Evolutionary conservation across 2,329 filamentous ascomycete genomes (phyloP).

Genomic region (Macrophomina phaseolina): DNA sequence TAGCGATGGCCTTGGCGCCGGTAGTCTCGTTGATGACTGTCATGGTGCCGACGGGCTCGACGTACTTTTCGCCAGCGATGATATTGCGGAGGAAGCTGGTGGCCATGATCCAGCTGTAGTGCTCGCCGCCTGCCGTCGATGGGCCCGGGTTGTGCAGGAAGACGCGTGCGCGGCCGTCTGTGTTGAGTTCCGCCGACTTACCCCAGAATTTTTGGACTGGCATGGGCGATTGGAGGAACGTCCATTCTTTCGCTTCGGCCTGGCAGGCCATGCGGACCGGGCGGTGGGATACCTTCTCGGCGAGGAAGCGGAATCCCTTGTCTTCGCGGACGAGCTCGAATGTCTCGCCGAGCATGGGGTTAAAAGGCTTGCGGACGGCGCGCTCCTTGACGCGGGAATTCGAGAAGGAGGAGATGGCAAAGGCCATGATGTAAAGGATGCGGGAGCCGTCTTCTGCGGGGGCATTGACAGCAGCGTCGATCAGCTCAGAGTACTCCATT

Average conservation of each 20-base stretch:
- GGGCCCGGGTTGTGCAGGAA: constrained; percentile 62
- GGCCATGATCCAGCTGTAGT: constrained; percentile 86
- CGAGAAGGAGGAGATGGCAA: constrained; percentile 87
- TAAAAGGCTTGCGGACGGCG: constrained; percentile 94
- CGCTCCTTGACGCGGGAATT: constrained; percentile 84
- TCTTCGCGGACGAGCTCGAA: constrained; percentile 91
- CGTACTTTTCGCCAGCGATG: constrained; percentile 96
- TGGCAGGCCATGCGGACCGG: constrained; percentile 93
- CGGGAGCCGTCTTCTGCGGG: constrained; percentile 69
- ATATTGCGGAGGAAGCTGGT: constrained; percentile 94
- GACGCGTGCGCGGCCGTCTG: constrained; percentile 83
- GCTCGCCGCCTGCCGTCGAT: constrained; percentile 64
- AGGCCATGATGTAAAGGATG: constrained; percentile 84
- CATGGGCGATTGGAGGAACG: constrained; percentile 82
- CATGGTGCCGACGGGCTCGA: constrained; percentile 93
- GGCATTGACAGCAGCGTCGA: constrained; percentile 67
- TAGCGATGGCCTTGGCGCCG: constrained; percentile 81
- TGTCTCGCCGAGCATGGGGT: constrained; percentile 94
- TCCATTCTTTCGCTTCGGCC: constrained; percentile 85
- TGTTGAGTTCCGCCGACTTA: constrained; percentile 92
- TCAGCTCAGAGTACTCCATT: constrained; percentile 84
- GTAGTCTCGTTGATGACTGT: constrained; percentile 82
- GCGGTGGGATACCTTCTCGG: constrained; percentile 92
- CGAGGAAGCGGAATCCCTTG: constrained; percentile 85
- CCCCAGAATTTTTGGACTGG: constrained; percentile 99